Conservation (phyloP, 306 rosid species). For the Quercus cerris region DNA sequence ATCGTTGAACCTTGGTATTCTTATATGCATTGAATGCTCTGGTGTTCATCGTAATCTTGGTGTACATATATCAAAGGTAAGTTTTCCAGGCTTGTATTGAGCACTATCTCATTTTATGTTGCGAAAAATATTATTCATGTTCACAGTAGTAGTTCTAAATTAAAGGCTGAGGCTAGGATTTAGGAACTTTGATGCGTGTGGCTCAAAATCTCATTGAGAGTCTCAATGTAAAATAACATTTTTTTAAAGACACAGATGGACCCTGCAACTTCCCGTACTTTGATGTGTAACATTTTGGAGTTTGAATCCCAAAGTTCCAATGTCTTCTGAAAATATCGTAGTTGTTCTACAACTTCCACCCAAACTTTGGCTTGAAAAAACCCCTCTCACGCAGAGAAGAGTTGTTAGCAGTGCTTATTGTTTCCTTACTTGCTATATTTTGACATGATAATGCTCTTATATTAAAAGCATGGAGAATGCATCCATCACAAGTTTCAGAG, state of each 20-base stretch:
- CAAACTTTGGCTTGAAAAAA: no score
- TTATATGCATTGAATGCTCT: conserved; percentile 81
- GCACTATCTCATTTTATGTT: neutral
- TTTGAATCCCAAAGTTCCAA: no score
- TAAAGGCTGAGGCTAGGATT: conserved; percentile 4
- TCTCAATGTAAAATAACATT: neutral
- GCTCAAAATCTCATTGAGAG: neutral
- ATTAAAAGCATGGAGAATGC: no score
- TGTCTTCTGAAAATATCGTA: no score
- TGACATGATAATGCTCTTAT: no score
- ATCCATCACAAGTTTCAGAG: no score
- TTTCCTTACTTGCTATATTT: no score
- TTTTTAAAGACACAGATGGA: neutral
- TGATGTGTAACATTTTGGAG: neutral
- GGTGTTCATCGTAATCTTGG: conserved; percentile 92
- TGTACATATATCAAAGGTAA: conserved; percentile 83
- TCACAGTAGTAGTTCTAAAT: neutral
- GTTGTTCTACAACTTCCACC: no score
- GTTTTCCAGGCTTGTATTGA: conserved; percentile 18
- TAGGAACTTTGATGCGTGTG: conserved; percentile 17
- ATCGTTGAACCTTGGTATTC: conserved; percentile 79
- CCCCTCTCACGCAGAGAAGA: no score
- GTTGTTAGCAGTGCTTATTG: no score
- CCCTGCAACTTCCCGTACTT: neutral
- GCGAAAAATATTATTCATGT: neutral